A percentile compares a stretch with the other conserved stretches of the same genome.
phyloP scores from a whole-genome alignment of 2,329 filamentous ascomycete species.

The Trichoderma sp. region DNA sequence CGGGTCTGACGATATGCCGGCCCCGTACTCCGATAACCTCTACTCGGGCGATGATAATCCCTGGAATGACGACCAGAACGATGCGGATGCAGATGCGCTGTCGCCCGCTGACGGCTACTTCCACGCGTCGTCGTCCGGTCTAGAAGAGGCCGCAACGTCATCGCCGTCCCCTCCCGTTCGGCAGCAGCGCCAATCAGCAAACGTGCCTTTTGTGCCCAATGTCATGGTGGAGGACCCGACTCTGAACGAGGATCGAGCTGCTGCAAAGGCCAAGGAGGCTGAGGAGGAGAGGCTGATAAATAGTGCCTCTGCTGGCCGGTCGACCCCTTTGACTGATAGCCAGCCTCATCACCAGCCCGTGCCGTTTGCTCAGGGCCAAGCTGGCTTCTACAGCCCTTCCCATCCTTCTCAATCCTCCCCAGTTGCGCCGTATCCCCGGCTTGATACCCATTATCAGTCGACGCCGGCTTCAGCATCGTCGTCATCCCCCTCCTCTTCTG shows the following conservation, averaged over 20 bases:
- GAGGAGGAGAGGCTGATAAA: conserved; percentile 40
- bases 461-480: conserved; percentile 13
- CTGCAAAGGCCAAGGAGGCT: conserved; percentile 44
- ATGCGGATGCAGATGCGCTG: conserved; percentile 30
- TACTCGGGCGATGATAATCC: conserved; percentile 38
- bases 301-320: conserved; percentile 21
- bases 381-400: not conserved
- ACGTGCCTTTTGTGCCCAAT: conserved; percentile 46
- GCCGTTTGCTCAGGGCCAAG: not conserved
- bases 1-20: conserved; percentile 37
- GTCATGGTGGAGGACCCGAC: conserved; percentile 50
- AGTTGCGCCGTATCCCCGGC: not conserved
- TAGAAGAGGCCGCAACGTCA: conserved; percentile 24
- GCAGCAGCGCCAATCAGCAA: conserved; percentile 30
- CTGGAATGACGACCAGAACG: conserved; percentile 35
- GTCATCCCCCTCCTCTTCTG: conserved; percentile 9
- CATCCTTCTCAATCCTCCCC: not conserved
- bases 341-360: conserved; percentile 5
- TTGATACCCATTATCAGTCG: not conserved
- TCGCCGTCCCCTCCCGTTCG: conserved; percentile 23
- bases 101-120: conserved; percentile 55
- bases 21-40: conserved; percentile 48
- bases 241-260: conserved; percentile 33
- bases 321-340: conserved; percentile 19
- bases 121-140: conserved; percentile 34